These are phyloP conservation scores for Pichia phayaonensis DNA, from an alignment of 805 yeast species.

Conservation along the genomic window DNA sequence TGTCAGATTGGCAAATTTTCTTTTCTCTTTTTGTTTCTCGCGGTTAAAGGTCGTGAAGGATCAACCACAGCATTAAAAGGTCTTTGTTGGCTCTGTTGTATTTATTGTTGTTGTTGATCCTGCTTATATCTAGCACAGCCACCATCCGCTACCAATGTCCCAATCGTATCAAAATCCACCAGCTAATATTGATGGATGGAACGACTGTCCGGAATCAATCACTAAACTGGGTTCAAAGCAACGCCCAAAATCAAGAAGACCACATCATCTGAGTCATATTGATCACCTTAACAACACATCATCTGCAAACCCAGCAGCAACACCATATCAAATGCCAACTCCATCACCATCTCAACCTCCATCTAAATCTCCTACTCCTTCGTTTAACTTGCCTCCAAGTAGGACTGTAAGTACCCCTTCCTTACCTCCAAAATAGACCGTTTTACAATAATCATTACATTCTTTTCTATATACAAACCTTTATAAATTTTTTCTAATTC, in stretches of 20 bases:
- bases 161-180: neutral
- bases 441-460: neutral
- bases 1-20: neutral
- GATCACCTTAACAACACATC: neutral
- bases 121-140: too few relatives aligned
- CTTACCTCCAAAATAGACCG: neutral
- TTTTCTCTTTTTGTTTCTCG: neutral
- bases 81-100: neutral
- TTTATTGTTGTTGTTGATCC: too few relatives aligned
- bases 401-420: neutral
- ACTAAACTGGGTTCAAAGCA: constrained; percentile 6
- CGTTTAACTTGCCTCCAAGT: constrained; percentile 1
- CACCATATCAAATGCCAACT: neutral
- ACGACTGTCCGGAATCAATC: constrained; percentile 44
- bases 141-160: neutral
- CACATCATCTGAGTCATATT: constrained; percentile 4
- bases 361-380: neutral
- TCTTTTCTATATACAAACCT: neutral
- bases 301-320: neutral
- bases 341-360: constrained; percentile 1
- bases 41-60: neutral
- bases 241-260: neutral
- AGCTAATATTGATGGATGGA: constrained; percentile 42
- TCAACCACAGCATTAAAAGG: neutral
- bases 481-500: neutral